Evolutionary conservation across 805 yeast species (phyloP), one percentile per base, ranked within the genome.

Genomic region (Lachancea dasiensis): DNA sequence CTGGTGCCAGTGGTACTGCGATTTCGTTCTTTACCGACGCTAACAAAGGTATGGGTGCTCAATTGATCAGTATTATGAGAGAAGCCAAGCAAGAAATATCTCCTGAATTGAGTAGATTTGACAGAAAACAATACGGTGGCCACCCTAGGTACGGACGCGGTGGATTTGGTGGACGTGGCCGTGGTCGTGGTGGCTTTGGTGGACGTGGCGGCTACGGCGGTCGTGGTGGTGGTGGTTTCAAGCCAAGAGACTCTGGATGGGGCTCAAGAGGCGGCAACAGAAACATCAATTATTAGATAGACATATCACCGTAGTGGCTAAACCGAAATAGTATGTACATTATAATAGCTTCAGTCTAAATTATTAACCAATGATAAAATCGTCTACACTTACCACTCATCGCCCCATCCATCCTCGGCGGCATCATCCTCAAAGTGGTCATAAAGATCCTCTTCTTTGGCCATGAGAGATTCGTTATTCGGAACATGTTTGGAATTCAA

Each of bases 1-100:
- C 99, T 58, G 98, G 98, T 77, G 92, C 92, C 72, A 80, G 83
- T 46, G 98, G 98, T 75, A 89, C 92, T 46, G 97, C 98, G 39
- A 77, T 87, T 50, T 86, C 97, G 6, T 78, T 90, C 64, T 92
- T 92, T 76, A 86, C 97, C 43, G 83, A 78, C 48, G 89, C 73
- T 49, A 86, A 87, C 72, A 70, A 86, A 53, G 78, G 82, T 68
- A 76, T 87, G 66, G 97, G 97, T 52, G 83, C 85, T 55, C 92
- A 86, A 56, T 75, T 92, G 60, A 76, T 90, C 56, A 81, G 83
- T 56, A 89, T 92, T 57, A 74, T 92, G 73, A 77, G 80, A 65
- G 98, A 92, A 74, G 98, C 98, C 49, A 83, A 90, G 61, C 98
- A 92, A 69, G 73, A 75, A 44, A 69, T 92, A 52, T 94, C 95